Percentiles rank a stretch among this genome's conserved stretches.
Evolutionary conservation across 2,329 filamentous ascomycete species (phyloP).

Genomic region (Scytalidium lignicola): DNA sequence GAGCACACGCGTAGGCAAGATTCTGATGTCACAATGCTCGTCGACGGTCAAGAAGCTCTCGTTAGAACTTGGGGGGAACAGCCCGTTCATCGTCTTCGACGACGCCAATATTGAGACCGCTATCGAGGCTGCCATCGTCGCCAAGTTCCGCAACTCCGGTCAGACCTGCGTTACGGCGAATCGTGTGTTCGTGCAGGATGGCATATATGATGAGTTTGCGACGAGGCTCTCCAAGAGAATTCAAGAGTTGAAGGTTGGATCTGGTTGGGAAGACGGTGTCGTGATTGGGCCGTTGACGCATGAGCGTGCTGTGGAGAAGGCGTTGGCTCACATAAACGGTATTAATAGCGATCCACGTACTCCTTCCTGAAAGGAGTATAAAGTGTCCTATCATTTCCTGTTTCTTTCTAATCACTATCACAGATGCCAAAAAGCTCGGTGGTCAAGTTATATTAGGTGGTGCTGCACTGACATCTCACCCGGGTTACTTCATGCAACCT

Average conservation of each 20-base stretch:
- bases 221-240: slow-evolving; percentile 30
- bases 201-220: slow-evolving; percentile 40
- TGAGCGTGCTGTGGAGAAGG: slow-evolving; percentile 14
- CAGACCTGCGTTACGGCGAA: slow-evolving; percentile 39
- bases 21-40: slow-evolving; percentile 25
- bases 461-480: slow-evolving; percentile 3
- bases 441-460: slow-evolving; percentile 33
- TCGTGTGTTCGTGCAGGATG: slow-evolving; percentile 39
- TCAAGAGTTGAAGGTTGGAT: slow-evolving; percentile 20
- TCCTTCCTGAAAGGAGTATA: not conserved
- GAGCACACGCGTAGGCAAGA: slow-evolving; percentile 38
- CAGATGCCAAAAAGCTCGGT: slow-evolving; percentile 36
- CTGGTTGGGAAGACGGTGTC: slow-evolving; percentile 10
- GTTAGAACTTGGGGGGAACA: slow-evolving; percentile 38
- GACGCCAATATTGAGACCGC: not conserved
- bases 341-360: not conserved
- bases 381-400: not conserved
- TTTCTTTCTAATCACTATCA: slow-evolving; percentile 28
- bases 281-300: slow-evolving; percentile 13
- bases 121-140: slow-evolving; percentile 27
- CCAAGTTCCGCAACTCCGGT: not conserved
- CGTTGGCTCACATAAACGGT: slow-evolving; percentile 13
- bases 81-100: too few species aligned
- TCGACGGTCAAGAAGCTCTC: not conserved
- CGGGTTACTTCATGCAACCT: slow-evolving; percentile 14